Evolutionary conservation across 345 rosid genomes (phyloP).

Genomic region (Crucihimalaya himalaica): DNA sequence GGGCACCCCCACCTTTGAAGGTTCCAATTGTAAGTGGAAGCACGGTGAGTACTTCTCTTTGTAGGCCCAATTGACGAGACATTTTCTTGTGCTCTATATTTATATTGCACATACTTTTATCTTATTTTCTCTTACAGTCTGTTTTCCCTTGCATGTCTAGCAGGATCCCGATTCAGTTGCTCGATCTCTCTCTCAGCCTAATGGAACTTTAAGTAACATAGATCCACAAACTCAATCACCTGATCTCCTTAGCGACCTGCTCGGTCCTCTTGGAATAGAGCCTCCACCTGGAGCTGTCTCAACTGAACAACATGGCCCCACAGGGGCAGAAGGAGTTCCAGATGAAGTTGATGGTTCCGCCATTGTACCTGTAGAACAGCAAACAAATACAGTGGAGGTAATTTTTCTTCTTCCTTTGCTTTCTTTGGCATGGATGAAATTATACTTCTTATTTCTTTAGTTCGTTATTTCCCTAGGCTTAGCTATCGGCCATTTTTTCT

Average conservation of each 20-base stretch:
- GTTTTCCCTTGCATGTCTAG: slow-evolving; percentile 23
- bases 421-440: background rate
- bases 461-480: background rate
- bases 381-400: slow-evolving; percentile 74
- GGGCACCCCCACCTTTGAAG: slow-evolving; percentile 65
- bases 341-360: slow-evolving; percentile 67
- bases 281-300: slow-evolving; percentile 63
- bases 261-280: slow-evolving; percentile 90
- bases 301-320: slow-evolving; percentile 48
- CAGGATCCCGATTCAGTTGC: slow-evolving; percentile 60
- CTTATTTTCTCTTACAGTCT: slow-evolving; percentile 20
- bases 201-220: slow-evolving; percentile 57
- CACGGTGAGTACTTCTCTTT: slow-evolving; percentile 49
- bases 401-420: slow-evolving; percentile 17
- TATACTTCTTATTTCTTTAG: background rate
- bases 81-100: slow-evolving; percentile 4
- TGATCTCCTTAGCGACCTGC: slow-evolving; percentile 76
- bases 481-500: background rate
- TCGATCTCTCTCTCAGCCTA: slow-evolving; percentile 48
- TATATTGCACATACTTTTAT: slow-evolving; percentile 5
- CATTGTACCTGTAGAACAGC: slow-evolving; percentile 76
- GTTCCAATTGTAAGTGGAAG: slow-evolving; percentile 61
- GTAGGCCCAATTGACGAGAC: slow-evolving; percentile 8
- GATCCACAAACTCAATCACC: slow-evolving; percentile 63
- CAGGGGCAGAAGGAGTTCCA: slow-evolving; percentile 51